Base-by-base conservation (phyloP, 345 rosid species). In the Luvunga scandens region DNA sequence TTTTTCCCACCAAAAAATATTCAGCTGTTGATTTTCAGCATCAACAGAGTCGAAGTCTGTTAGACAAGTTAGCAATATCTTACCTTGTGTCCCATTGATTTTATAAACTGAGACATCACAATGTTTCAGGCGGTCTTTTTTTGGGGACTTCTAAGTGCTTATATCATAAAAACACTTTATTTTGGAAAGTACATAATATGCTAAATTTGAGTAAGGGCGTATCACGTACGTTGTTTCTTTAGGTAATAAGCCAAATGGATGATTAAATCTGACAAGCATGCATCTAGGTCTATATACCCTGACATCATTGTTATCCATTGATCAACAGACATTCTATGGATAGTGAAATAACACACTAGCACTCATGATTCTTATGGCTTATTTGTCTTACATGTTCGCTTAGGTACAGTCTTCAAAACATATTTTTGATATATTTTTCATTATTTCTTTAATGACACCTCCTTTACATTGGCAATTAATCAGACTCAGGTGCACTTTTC, bases 311-410 rank as follows among this genome's bases (percentile, higher is more conserved):
- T 24, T 66, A 66, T 63, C 50, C 59, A 79, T 38, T 68, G 34
- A 56, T 78, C 65, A 50, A 72, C 86, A 91, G 95, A 85, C 93
- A 89, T 77, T 91, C 95, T 27, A 91, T 90, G 4, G 91, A 89
- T 71, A 90, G 93, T 53, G 95, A 91, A 81, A 87, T 91, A 66
- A 90, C 95, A 5, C 83, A 89, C 25, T 60, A 60, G 33, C 34
- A 59, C 62, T 27, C 21, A 1, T 45, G 9, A 19, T 42, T 27
- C 33, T 31, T n/a, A n/a, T n/a, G n/a, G n/a, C n/a, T n/a, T n/a
- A n/a, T n/a, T n/a, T n/a, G n/a, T n/a, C n/a, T n/a, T n/a, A n/a
- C n/a, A n/a, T n/a, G n/a, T n/a, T n/a, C n/a, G n/a, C n/a, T n/a
- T n/a, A n/a, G n/a, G n/a, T n/a, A n/a, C n/a, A n/a, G n/a, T n/a